Evolutionary conservation across 2,329 filamentous ascomycete genomes (phyloP), one percentile per base, ranked within the genome.

Genomic region (Pestalotiopsis sp.): DNA sequence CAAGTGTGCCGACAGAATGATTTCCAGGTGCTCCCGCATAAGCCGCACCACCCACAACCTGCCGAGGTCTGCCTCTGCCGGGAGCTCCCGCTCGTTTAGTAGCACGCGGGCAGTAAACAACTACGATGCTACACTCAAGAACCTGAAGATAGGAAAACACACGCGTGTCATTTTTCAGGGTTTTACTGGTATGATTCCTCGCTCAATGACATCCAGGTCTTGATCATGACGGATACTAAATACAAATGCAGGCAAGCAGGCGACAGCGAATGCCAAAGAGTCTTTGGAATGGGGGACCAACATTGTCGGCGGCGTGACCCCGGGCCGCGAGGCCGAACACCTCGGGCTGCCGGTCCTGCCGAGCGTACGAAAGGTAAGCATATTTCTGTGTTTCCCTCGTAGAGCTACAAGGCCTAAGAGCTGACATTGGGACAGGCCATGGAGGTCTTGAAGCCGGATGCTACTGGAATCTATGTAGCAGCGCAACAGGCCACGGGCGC

Each of bases 221-320:
- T 36, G 4, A n/a, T 39, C 17, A 14, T 27, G 27, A 11, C 25
- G 25, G 11, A 4, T 13, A 39, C 64, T 55, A 36, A 65, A 6
- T 17, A 55, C 14, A 36, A 52, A 71, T 75, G 64, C 71, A 79
- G 73, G 76, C 65, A 71, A 59, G 70, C 68, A 72, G 64, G 92
- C 92, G 12, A 95, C 92, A 2, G 87, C 88, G 72, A 94, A 95
- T 79, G 92, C 92, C 39, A 87, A 88, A 78, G 91, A 94, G 77
- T 93, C 92, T 13, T 81, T 95, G 69, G 88, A 85, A 78, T 95
- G 92, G 87, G 93, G 93, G 13, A 95, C 93, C 52, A 92, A 93
- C 49, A 90, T 95, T 69, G 91, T 95, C 0, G 93, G 93, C 38
- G 92, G 92, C 31, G 91, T 94, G 20, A 93, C 89, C 66, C 93